A percentile compares a stretch with the other conserved stretches of the same genome.
Conservation (phyloP, 306 rosid species). For the Castanospermum australe region DNA sequence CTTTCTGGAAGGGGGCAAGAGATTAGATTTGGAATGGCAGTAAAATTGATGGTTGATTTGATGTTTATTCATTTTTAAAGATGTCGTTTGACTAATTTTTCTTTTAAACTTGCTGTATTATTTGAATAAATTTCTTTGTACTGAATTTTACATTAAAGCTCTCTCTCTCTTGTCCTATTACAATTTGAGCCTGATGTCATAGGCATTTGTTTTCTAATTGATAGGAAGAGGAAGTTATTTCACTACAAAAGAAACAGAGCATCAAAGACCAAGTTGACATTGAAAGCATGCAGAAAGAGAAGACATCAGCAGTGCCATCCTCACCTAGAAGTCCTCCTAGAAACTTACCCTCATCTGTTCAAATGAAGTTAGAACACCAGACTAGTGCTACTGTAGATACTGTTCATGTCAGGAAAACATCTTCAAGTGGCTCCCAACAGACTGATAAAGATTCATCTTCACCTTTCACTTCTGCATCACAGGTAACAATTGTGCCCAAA, state of each 20-base stretch:
- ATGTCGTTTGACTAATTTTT: not conserved
- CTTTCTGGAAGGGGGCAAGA: not conserved
- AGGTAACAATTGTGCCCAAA: conserved; percentile 40
- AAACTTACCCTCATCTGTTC: conserved; percentile 37
- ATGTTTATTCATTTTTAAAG: not conserved
- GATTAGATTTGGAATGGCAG: not conserved
- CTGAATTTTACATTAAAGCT: not conserved
- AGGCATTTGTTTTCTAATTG: conserved; percentile 21
- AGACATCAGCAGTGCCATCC: conserved; percentile 55
- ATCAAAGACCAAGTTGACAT: conserved; percentile 51
- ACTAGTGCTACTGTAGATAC: conserved; percentile 40
- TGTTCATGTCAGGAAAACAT: conserved; percentile 47
- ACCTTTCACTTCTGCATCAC: conserved; percentile 43
- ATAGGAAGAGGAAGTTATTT: conserved; percentile 58
- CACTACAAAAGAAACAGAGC: conserved; percentile 55
- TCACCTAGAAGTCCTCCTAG: conserved; percentile 58
- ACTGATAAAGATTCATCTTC: conserved; percentile 47
- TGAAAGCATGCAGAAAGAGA: conserved; percentile 59
- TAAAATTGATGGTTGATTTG: not conserved
- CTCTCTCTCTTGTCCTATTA: not conserved
- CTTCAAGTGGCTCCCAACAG: conserved; percentile 43
- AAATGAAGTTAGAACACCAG: conserved; percentile 43
- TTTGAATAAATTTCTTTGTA: not conserved
- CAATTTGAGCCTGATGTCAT: conserved; percentile 22
- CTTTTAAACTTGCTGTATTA: not conserved